Conservation (phyloP, 73 alveolate species). For the Paramecium primaurelia region DNA sequence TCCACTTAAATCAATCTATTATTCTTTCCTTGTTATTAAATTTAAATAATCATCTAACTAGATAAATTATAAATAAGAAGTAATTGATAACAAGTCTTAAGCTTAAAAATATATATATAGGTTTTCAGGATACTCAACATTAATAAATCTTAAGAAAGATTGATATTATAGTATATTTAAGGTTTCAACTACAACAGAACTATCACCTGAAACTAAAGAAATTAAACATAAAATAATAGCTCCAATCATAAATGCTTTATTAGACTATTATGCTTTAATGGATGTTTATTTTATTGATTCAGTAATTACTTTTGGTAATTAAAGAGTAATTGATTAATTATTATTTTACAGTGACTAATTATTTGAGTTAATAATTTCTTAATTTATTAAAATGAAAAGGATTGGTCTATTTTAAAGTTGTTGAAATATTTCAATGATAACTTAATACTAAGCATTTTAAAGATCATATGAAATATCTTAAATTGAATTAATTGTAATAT, state of each 20-base stretch:
- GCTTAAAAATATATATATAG: not conserved
- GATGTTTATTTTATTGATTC: not conserved
- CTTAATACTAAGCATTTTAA: not conserved
- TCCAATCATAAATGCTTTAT: not conserved
- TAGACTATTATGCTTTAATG: not conserved
- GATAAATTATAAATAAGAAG: not conserved
- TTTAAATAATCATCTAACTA: not conserved
- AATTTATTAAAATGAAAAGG: not conserved
- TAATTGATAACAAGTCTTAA: not conserved
- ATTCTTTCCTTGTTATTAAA: not conserved
- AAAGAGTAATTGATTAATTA: not conserved
- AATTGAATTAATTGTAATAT: not conserved
- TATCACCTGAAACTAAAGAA: not conserved
- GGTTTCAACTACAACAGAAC: not conserved
- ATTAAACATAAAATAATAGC: not conserved
- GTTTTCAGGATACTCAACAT: not conserved
- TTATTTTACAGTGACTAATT: not conserved
- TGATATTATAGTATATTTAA: not conserved
- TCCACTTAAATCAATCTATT: not conserved
- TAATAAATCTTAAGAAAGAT: not conserved
- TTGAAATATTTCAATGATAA: not conserved
- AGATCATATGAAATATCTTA: not conserved
- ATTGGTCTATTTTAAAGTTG: not conserved
- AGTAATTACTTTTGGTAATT: not conserved
- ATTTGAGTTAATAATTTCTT: not conserved